Base-by-base conservation (phyloP, 1,284 basidiomycete genomes). In the Ustilago vetiveriae region DNA sequence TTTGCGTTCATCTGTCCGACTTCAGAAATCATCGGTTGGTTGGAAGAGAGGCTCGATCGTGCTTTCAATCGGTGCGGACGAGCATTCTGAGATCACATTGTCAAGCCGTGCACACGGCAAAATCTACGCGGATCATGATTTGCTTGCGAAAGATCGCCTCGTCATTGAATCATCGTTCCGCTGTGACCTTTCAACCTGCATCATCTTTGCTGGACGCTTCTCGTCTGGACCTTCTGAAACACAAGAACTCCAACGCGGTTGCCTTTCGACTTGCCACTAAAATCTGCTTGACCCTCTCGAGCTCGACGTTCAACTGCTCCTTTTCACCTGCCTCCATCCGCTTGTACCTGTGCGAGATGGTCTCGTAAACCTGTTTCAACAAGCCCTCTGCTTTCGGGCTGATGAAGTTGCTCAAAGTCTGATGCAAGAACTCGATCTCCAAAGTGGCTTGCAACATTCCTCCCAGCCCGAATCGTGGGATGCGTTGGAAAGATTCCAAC, bases 401-500 rank as follows among this genome's bases (percentile, higher is more conserved):
- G 40, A 98, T 90, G 82, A 94, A 95, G 62, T 90, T 89, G 26
- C 90, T 88, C 35, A 98, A 86, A 6, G 92, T 94, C 84, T 98
- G 95, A 83, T 99, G 94, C 84, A 98, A 88, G 84, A 98, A 98
- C 83, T 98, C 96, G 74, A 98, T 97, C 83, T 98, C 96, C 26
- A 99, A 88, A 3, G 96, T 98, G 3, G 96, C 95, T 90, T 96
- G 78, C 29, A 99, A 86, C 96, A 98, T 98, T 11, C 96, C 96
- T 40, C 96, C 96, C 88, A 96, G 96, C 16, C 95, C 94, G 78
- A 97, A 97, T 35, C 89, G 86, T 70, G 88, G 88, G 27, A 98
- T 89, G 81, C 91, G 88, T 63, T 87, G 87, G 87, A 98, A 96
- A 78, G 89, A 90, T 7, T 86, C 86, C 50, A 97, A 84, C 0